phyloP scores from a whole-genome alignment of 2,329 filamentous ascomycete species.

The Aspergillus thermomutatus region DNA sequence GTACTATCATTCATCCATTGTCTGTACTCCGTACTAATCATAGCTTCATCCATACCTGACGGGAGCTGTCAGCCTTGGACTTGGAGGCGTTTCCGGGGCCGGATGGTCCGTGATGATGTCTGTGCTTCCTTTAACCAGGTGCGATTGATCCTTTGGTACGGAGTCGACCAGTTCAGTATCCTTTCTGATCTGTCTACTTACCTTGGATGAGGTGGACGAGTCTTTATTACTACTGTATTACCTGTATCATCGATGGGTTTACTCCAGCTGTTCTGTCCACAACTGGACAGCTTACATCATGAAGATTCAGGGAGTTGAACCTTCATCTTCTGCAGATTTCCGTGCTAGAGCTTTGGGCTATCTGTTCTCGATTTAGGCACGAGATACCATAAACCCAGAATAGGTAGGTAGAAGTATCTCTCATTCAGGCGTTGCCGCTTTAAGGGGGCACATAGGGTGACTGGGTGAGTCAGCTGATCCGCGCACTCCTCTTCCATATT shows the following conservation, averaged over 20 bases:
- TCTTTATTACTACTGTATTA: not conserved
- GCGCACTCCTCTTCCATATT: no score
- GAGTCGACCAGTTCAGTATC: not conserved
- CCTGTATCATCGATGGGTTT: not conserved
- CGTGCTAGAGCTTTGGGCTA: not conserved
- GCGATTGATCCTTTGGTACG: not conserved
- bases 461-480: not conserved
- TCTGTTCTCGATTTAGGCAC: not conserved
- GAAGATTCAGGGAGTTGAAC: not conserved
- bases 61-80: not conserved
- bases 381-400: no score
- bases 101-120: conserved; percentile 13
- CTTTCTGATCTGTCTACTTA: not conserved
- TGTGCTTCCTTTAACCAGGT: conserved; percentile 4
- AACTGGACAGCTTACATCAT: not conserved
- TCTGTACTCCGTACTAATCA: not conserved
- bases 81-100: not conserved
- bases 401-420: not conserved
- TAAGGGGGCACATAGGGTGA: not conserved
- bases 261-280: not conserved
- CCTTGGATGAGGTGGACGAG: not conserved
- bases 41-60: not conserved
- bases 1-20: not conserved
- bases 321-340: not conserved
- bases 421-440: not conserved